phyloP scores from a whole-genome alignment of 306 rosid species.

The Pterocarpus macrocarpus region DNA sequence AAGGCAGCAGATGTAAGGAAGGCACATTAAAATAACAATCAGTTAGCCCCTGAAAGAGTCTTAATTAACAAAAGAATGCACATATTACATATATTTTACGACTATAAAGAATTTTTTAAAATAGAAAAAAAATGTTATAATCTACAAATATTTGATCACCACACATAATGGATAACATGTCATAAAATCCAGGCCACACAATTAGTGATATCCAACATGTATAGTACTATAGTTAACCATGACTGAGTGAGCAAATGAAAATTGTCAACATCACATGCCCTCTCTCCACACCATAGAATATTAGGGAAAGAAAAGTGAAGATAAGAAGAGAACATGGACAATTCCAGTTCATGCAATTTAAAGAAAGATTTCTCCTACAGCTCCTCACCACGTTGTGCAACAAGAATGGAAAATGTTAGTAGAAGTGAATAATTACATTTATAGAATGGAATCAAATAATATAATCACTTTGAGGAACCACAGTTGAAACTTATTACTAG shows the following conservation, averaged over 20 bases:
- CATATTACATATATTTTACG: no score
- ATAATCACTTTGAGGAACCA: slow-evolving; percentile 19
- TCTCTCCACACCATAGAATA: slow-evolving; percentile 7
- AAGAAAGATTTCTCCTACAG: slow-evolving; percentile 20
- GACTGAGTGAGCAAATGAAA: slow-evolving; percentile 13
- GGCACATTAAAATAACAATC: slow-evolving; percentile 2
- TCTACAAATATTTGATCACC: background rate
- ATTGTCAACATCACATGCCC: slow-evolving; percentile 18
- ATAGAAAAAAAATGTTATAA: background rate
- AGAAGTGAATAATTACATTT: background rate
- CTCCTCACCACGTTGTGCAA: slow-evolving; percentile 17
- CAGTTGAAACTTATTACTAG: slow-evolving; percentile 2
- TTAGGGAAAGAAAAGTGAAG: background rate
- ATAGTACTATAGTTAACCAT: background rate
- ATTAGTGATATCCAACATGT: slow-evolving; percentile 27
- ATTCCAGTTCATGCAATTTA: slow-evolving; percentile 5
- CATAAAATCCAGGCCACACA: slow-evolving; percentile 31
- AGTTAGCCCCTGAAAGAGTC: background rate
- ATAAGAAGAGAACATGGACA: slow-evolving; percentile 26
- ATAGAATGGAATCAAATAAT: background rate
- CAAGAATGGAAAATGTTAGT: slow-evolving; percentile 1
- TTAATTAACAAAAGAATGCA: slow-evolving; percentile 15
- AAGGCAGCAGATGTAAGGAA: background rate
- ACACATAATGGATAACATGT: slow-evolving; percentile 19
- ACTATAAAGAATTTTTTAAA: background rate